Base-by-base conservation (phyloP, 352 stramenopile species). In the Blastocystis sp. region DNA sequence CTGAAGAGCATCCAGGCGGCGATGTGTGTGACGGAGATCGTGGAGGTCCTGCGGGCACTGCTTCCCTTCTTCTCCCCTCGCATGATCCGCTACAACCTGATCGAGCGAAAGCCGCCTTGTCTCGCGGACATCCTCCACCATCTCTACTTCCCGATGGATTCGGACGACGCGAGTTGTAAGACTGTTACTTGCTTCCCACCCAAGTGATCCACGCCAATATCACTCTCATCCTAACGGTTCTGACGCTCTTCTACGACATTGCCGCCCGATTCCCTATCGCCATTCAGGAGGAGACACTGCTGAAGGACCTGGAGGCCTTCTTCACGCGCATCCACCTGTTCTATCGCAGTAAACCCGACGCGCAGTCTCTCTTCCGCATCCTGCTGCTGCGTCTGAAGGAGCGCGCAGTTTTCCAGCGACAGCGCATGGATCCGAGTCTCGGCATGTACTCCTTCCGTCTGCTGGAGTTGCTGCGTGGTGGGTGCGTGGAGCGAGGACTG, bases 1-100 rank as follows among this genome's bases (percentile, higher is more conserved):
- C n/a, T 85, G 21, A 85, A 81, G 29, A 64, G 44, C 40, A 81
- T 42, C 4, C 69, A 81, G 38, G 69, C 69, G 2, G 69, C 69
- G 16, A 63, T 81, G 69, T 64, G 69, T 42, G 48, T 81, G 21
- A 61, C 11, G 16, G 69, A 81, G 32, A 81, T 81, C 53, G 21
- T 64, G 29, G 69, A 48, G 42, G 69, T 81, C 27, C 21, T 81
- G 24, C 44, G 49, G 11, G 18, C 46, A 11, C 21, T 81, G 8
- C 38, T 73, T 0, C 75, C 63, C 0, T 85, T 64, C 46, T 53
- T 61, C 75, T 85, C 63, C 4, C 6, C 40, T 24, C 69, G 65
- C 24, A 51, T 54, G 1, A 21, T 85, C 29, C 57, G 48, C 0
- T 85, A 85, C 56, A 54, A 61, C 6, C 34, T 76, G 9, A 32